Percentiles rank a stretch among this genome's conserved stretches.
These are phyloP conservation scores for Sporisorium sorghi DNA, from an alignment of 1,284 basidiomycete genomes.

Conservation along the genomic window DNA sequence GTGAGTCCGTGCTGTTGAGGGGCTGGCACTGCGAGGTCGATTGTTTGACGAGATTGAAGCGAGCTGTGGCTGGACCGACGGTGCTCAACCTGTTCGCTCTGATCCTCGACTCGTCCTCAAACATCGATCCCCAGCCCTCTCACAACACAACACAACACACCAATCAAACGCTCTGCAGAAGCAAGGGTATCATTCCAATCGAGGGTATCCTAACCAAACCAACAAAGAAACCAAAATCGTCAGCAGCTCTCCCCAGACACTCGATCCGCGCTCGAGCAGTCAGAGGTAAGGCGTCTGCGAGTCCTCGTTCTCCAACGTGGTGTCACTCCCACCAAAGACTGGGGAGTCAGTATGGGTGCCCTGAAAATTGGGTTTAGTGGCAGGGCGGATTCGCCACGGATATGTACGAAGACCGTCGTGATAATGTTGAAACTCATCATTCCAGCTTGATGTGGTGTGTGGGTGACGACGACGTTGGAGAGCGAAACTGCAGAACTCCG, in stretches of 20 bases:
- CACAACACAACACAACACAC: neutral
- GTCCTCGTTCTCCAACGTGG: neutral
- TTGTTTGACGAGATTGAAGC: too few relatives aligned
- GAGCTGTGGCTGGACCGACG: too few relatives aligned
- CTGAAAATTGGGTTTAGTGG: constrained; percentile 63
- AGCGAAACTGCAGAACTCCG: too few relatives aligned
- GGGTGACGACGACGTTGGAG: neutral
- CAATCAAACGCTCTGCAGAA: neutral
- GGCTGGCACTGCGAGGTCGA: too few relatives aligned
- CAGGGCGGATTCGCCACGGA: constrained; percentile 63
- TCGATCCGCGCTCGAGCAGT: neutral
- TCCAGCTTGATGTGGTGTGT: too few relatives aligned
- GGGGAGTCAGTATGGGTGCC: constrained; percentile 55
- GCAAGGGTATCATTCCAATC: neutral
- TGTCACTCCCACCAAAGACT: constrained; percentile 9
- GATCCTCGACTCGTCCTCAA: too few relatives aligned
- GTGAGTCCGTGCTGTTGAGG: too few relatives aligned
- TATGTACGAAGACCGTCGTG: constrained; percentile 67
- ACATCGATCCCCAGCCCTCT: too few relatives aligned
- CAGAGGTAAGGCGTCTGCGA: neutral
- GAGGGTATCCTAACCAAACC: neutral
- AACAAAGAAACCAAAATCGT: neutral
- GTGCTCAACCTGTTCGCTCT: too few relatives aligned
- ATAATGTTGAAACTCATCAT: constrained; percentile 59
- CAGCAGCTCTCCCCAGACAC: neutral